Evolutionary conservation across 73 alveolate genomes (phyloP).

Genomic region (Paramecium pentaurelia): DNA sequence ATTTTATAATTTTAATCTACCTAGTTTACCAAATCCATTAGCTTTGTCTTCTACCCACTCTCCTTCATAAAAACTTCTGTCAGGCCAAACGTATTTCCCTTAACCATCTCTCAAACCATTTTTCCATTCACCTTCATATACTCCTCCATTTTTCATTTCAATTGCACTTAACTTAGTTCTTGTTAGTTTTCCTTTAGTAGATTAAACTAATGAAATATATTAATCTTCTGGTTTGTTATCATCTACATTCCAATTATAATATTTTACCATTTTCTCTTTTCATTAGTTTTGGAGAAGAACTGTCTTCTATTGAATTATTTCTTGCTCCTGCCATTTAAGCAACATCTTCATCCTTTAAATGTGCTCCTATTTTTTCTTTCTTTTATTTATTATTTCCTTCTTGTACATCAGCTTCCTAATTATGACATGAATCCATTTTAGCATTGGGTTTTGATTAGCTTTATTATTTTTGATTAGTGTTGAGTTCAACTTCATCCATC

Average conservation of each 20-base stretch:
- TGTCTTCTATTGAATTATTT: background rate
- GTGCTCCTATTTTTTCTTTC: background rate
- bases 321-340: constrained; percentile 15
- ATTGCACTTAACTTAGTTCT: constrained; percentile 3
- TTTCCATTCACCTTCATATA: constrained; percentile 80
- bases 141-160: constrained; percentile 46
- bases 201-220: background rate
- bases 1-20: constrained; percentile 34
- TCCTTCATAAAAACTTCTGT: constrained; percentile 48
- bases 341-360: background rate
- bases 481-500: background rate
- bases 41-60: constrained; percentile 63
- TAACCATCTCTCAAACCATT: constrained; percentile 63
- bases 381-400: background rate
- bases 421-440: background rate
- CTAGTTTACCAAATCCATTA: constrained; percentile 64
- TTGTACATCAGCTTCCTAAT: background rate
- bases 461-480: background rate
- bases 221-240: constrained; percentile 23
- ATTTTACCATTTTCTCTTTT: background rate
- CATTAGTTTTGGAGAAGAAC: background rate
- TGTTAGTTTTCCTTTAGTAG: background rate
- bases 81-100: constrained; percentile 45
- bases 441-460: background rate
- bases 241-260: background rate